These are phyloP conservation scores for Entomortierella beljakovae DNA, from an alignment of 192 early-diverging fungal genomes.

Conservation along the genomic window DNA sequence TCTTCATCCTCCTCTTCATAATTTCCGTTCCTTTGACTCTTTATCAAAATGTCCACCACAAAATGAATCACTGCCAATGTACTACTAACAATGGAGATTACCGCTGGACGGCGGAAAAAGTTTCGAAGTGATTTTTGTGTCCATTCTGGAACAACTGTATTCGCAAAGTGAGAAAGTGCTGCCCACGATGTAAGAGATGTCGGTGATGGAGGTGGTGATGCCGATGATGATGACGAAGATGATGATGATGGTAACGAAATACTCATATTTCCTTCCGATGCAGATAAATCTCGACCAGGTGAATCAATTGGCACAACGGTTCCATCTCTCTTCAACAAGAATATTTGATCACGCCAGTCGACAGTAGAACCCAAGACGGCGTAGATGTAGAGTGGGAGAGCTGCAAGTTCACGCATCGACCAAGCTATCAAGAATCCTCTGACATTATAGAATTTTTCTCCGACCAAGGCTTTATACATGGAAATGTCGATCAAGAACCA, in stretches of 20 bases:
- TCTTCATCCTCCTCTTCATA: slow-evolving; percentile 25
- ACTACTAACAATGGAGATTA: slow-evolving; percentile 51
- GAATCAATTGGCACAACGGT: slow-evolving; percentile 62
- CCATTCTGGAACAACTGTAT: slow-evolving; percentile 43
- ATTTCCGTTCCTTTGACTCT: slow-evolving; percentile 58
- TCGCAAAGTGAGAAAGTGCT: slow-evolving; percentile 33
- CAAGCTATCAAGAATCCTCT: slow-evolving; percentile 77
- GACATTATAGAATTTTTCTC: slow-evolving; percentile 45
- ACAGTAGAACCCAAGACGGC: slow-evolving; percentile 86
- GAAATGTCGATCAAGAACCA: slow-evolving; percentile 75
- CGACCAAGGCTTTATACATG: slow-evolving; percentile 56
- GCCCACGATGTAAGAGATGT: slow-evolving; percentile 9
- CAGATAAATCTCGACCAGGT: too few species aligned
- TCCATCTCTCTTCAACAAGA: slow-evolving; percentile 68
- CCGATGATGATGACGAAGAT: neutral
- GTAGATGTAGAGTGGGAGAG: slow-evolving; percentile 85
- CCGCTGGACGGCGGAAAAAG: slow-evolving; percentile 47
- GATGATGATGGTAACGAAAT: slow-evolving; percentile 3
- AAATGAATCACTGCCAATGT: slow-evolving; percentile 52
- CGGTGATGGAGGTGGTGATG: neutral
- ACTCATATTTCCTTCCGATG: too few species aligned
- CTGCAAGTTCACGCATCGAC: slow-evolving; percentile 82
- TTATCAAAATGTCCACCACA: slow-evolving; percentile 55
- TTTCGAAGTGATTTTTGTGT: slow-evolving; percentile 26
- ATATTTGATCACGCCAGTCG: slow-evolving; percentile 86